Evolutionary conservation across 495 filamentous ascomycete species (phyloP), one percentile per base, ranked within the genome.

Genomic region (Xylaria intraflava): DNA sequence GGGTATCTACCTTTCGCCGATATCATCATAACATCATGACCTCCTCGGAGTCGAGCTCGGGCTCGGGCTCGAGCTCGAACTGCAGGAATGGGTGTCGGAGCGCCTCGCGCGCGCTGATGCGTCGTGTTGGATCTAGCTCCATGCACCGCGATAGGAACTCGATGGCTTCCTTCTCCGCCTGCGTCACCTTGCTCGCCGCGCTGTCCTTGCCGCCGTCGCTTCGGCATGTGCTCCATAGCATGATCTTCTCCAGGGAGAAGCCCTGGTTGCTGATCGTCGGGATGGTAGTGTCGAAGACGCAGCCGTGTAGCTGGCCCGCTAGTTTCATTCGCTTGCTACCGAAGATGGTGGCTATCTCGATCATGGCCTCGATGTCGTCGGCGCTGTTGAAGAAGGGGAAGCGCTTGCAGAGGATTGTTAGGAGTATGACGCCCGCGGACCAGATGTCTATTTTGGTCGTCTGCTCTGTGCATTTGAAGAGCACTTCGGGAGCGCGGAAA

Each of bases 371-470:
- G 45, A 98, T 82, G 58, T 98, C 93, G 65, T 98, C 93, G 11
- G 89, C 85, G 33, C 87, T 92, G 71, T 98, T 95, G 78, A 98
- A 98, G 73, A 98, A 98, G 36, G 93, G 93, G 59, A 98, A 98
- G 6, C 93, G 86, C 46, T 83, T 83, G 12, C 88, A 87, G 8
- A 98, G 78, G 41, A 98, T 83, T 1, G 93, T 97, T 11, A 98
- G 73, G 1, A 98, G 81, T 53, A 97, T 94, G 7, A 98, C 90
- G 19, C 93, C 93, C 0, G 84, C 90, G 12, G 90, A 95, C 93
- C 93, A 98, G 62, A 98, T 86, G 67, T 98, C 93, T 58, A 98
- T 92, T 66, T 89, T 89, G 7, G 87, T 90, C n/a, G 87, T 95
- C 69, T 98, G 93, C 36, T 87, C 85, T 1, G 94, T 97, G 69